Evolutionary conservation across 2,329 filamentous ascomycete genomes (phyloP), one percentile per base, ranked within the genome.

Genomic region (Bipolaris bicolor): DNA sequence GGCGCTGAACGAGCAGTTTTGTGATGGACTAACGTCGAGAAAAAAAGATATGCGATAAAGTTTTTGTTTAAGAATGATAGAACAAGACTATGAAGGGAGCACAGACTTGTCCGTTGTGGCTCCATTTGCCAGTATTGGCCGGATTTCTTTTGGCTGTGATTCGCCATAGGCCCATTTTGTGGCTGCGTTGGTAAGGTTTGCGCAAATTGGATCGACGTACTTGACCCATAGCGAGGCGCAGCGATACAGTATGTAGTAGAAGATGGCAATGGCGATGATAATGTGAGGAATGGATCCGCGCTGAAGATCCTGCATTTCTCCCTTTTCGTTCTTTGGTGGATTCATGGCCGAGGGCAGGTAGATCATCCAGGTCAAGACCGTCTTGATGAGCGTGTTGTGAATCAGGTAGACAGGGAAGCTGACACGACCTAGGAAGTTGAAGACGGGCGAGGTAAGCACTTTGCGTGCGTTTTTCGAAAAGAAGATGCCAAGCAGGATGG

Each of bases 391-490:
- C 0, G 83, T 82, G 40, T 86, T 86, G 72, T 89, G 86, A 18
- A 88, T 75, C 6, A 89, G 80, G 65, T 88, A 88, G 13, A 89
- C 83, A 1, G 86, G 85, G 65, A 88, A 88, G 43, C 83, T 86
- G 74, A 88, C 83, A 66, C 84, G 84, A 43, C 86, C 86, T 11
- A 88, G 81, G 81, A 85, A 88, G 43, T 86, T 79, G 41, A 88
- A 81, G 52, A 81, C 79, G 31, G 80, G 81, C 56, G 81, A 82
- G 3, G 83, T 84, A 2, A 88, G 79, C 0, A 83, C 62, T 49
- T 79, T 79, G 59, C 86, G 85, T 29, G 83, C 74, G 26, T 74
- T 70, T 1, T 80, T 78, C 0, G 82, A 85, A 63, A 84, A 82
- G 65, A 86, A 79, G 58, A 85, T 78, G 9, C 81, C 82, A 5